Base-by-base conservation (phyloP, 2,329 filamentous ascomycete species). In the Colletotrichum sp. region DNA sequence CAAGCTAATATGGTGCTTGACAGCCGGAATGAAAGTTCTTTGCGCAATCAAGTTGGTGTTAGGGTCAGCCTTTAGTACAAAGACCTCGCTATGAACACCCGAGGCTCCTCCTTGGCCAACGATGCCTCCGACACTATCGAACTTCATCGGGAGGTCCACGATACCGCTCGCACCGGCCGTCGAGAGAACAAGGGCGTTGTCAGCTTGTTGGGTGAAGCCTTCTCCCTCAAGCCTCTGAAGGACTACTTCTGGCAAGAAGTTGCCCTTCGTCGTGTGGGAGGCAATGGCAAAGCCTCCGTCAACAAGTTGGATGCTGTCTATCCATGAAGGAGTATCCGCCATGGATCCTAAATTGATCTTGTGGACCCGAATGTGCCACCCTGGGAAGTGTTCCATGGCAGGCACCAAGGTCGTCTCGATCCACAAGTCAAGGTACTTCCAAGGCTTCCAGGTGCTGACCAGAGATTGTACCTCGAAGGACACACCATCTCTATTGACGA, bases 11-110 rank as follows among this genome's bases (percentile, higher is more conserved):
- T 55, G 32, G 30, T 71, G 76, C 13, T 52, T 71, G 3, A 75
- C 15, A 15, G 64, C 48, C 18, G 76, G 74, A 13, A 76, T 73
- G 15, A 71, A 69, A 9, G 76, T 71, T 16, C 74, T 52, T 5
- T 72, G 74, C 32, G 75, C 60, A 22, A 78, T 65, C 16, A 79
- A 28, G 24, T 79, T 79, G 9, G 78, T 79, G 68, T 79, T 79
- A 6, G 78, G 75, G 32, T 79, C 78, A 24, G 77, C 62, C 57
- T 62, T 66, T 36, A 79, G 48, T 16, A 75, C 69, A 24, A 70
- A 63, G 3, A 39, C 63, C 28, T 74, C 28, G 57, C 68, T 52
- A 34, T 12, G 34, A 28, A 13, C 59, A 55, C 6, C 34, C 63
- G 32, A n/a, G 36, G 36, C 15, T 15, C 18, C 55, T 18, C 8